These are phyloP conservation scores for Lenwebbia sp. DNA, from an alignment of 345 rosid genomes.

Conservation along the genomic window DNA sequence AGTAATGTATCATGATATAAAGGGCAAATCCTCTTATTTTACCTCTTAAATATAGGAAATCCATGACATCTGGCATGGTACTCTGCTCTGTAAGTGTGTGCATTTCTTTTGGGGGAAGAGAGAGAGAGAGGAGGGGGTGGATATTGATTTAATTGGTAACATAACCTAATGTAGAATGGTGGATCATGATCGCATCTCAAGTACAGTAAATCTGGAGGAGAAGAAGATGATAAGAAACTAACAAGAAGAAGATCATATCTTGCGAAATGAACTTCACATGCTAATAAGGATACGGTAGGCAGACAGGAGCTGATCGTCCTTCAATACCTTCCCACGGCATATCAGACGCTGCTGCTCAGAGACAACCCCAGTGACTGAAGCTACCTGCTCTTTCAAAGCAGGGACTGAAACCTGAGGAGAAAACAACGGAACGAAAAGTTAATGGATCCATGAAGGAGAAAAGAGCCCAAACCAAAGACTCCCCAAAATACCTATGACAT, in stretches of 20 bases:
- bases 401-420: constrained; percentile 57
- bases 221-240: neutral
- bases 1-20: neutral
- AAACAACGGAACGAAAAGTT: neutral
- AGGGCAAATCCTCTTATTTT: neutral
- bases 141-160: neutral
- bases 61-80: neutral
- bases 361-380: constrained; percentile 62
- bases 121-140: neutral
- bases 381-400: constrained; percentile 71
- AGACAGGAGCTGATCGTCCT: constrained; percentile 74
- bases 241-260: neutral
- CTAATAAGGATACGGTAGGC: constrained; percentile 66
- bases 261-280: neutral
- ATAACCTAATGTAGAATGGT: neutral
- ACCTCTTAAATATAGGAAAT: neutral
- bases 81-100: neutral
- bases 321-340: constrained; percentile 76
- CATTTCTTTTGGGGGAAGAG: neutral
- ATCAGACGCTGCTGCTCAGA: constrained; percentile 71
- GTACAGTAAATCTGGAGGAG: neutral
- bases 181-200: neutral
- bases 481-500: neutral
- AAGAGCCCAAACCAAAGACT: neutral
- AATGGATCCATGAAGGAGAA: neutral